These are phyloP conservation scores for Chlorella sp. DNA, from an alignment of 139 green algal species.

Conservation along the genomic window DNA sequence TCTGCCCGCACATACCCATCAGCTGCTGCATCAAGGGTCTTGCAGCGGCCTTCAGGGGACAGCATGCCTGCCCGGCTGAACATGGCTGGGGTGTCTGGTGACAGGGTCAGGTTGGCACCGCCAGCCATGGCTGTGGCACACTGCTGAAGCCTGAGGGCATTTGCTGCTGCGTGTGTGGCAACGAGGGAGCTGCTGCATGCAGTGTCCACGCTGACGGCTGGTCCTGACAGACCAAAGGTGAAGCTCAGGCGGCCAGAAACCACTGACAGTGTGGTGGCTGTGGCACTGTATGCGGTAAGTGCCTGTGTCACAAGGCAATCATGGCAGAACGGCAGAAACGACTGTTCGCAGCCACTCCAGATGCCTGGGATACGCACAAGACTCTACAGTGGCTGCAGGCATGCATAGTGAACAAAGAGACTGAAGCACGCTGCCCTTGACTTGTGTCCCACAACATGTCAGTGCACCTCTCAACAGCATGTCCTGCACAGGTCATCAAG, in stretches of 20 bases:
- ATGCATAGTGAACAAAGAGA: too few relatives aligned
- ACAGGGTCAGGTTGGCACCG: slow-evolving; percentile 67
- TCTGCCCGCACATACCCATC: slow-evolving; percentile 78
- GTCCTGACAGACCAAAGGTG: slow-evolving; percentile 59
- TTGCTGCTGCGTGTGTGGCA: too few relatives aligned
- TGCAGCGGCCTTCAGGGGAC: slow-evolving; percentile 68
- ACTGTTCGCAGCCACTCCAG: too few relatives aligned
- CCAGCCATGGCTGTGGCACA: slow-evolving; percentile 52
- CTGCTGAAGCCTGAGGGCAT: too few relatives aligned
- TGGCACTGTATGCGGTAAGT: slow-evolving; percentile 61
- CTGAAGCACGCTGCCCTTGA: too few relatives aligned
- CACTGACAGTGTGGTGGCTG: slow-evolving; percentile 53
- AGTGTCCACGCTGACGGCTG: slow-evolving; percentile 71
- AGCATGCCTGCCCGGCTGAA: slow-evolving; percentile 71
- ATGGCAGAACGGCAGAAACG: too few relatives aligned
- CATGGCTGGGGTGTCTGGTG: slow-evolving; percentile 63
- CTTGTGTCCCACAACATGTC: too few relatives aligned
- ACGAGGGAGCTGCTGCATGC: slow-evolving; percentile 72
- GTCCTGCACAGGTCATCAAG: too few relatives aligned
- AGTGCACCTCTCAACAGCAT: too few relatives aligned
- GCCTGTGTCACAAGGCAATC: too few relatives aligned
- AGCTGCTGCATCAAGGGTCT: slow-evolving; percentile 67
- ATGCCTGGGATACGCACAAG: too few relatives aligned
- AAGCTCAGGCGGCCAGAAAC: slow-evolving; percentile 64
- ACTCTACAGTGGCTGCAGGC: too few relatives aligned